A percentile compares a stretch with the other conserved stretches of the same genome.
Conservation (phyloP, 129 eudicot species). For the Glebionis coronaria region DNA sequence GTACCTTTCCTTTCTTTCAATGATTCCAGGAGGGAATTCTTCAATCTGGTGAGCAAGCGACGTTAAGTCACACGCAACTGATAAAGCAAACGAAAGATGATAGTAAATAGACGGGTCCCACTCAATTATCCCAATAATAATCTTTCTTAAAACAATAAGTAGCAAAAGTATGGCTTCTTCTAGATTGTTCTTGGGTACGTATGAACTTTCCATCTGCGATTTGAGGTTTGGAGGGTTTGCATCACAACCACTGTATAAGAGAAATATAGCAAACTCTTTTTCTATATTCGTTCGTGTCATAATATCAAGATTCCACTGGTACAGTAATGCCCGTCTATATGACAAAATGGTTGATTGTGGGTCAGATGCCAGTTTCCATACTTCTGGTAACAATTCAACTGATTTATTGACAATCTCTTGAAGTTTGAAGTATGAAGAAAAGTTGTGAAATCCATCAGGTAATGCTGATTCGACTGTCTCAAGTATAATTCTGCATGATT, state of each 20-base stretch:
- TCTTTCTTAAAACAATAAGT: constrained; percentile 54
- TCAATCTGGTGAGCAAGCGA: constrained; percentile 63
- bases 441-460: constrained; percentile 67
- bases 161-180: constrained; percentile 93
- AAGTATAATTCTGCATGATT: constrained; percentile 73
- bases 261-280: constrained; percentile 74
- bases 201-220: constrained; percentile 71
- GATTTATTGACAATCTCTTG: constrained; percentile 70
- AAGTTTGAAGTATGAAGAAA: constrained; percentile 57
- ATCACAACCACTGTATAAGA: constrained; percentile 81
- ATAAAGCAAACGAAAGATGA: constrained; percentile 72
- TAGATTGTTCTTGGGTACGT: constrained; percentile 73
- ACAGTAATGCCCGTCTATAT: constrained; percentile 73
- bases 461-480: constrained; percentile 77
- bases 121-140: constrained; percentile 36
- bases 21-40: constrained; percentile 65
- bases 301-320: constrained; percentile 72
- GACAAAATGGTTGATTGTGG: constrained; percentile 64
- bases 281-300: constrained; percentile 58
- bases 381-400: constrained; percentile 77
- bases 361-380: constrained; percentile 57
- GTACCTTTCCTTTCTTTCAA: constrained; percentile 50
- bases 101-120: constrained; percentile 85
- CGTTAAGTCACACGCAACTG: constrained; percentile 49
- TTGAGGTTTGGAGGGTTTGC: constrained; percentile 86